Evolutionary conservation across 345 rosid genomes (phyloP).

Genomic region (Citrus sinensis): DVS_A1.0 CM039164.1:19211501-19212000

Average conservation of each 20-base stretch:
- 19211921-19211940: conserved; percentile 31
- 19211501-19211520: not conserved
- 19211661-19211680: not conserved
- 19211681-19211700: conserved; percentile 16
- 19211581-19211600: too few species aligned
- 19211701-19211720: conserved; percentile 30
- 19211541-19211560: too few species aligned
- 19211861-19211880: not conserved
- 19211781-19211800: not conserved
- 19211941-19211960: conserved; percentile 29
- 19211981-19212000: too few species aligned
- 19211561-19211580: too few species aligned
- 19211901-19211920: conserved; percentile 23
- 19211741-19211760: conserved; percentile 26
- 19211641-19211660: not conserved
- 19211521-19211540: too few species aligned
- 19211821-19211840: too few species aligned
- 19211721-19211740: conserved; percentile 15
- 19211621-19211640: too few species aligned
- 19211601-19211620: too few species aligned
- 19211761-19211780: conserved; percentile 30
- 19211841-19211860: too few species aligned
- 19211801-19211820: too few species aligned
- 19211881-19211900: conserved; percentile 18
- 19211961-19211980: conserved; percentile 26